Conservation (phyloP, 176 grass and related monocot genomes). For the Saccharum spontaneum region DNA sequence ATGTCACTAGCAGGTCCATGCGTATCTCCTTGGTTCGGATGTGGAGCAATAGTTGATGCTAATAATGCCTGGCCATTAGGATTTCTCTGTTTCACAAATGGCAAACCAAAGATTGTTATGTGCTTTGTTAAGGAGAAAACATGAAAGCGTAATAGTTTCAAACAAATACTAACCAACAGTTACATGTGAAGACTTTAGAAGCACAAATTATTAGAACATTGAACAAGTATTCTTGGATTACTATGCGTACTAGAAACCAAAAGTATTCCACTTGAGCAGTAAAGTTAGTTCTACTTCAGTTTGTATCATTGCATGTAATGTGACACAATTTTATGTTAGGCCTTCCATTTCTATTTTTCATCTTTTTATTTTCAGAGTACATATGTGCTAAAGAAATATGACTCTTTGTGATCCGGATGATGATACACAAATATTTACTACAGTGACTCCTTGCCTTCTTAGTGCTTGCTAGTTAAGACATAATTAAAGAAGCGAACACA, state of each 20-base stretch:
- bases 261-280: neutral
- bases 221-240: neutral
- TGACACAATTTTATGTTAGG: neutral
- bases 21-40: constrained; percentile 43
- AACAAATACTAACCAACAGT: neutral
- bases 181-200: constrained; percentile 27
- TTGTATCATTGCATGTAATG: neutral
- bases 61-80: constrained; percentile 86
- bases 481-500: neutral
- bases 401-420: constrained; percentile 17
- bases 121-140: constrained; percentile 12
- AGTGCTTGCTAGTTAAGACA: constrained; percentile 9
- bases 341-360: neutral
- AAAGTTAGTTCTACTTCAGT: neutral
- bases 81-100: constrained; percentile 68
- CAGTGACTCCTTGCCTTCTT: neutral
- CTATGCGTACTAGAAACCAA: neutral
- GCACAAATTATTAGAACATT: neutral
- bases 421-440: neutral
- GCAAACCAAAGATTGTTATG: constrained; percentile 22
- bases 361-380: neutral
- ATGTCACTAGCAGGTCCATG: constrained; percentile 45
- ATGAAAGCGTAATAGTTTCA: constrained; percentile 2
- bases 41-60: constrained; percentile 74
- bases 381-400: neutral